Conservation (phyloP, 2,329 filamentous ascomycete species). For the Sclerotinia subarctica region DNA sequence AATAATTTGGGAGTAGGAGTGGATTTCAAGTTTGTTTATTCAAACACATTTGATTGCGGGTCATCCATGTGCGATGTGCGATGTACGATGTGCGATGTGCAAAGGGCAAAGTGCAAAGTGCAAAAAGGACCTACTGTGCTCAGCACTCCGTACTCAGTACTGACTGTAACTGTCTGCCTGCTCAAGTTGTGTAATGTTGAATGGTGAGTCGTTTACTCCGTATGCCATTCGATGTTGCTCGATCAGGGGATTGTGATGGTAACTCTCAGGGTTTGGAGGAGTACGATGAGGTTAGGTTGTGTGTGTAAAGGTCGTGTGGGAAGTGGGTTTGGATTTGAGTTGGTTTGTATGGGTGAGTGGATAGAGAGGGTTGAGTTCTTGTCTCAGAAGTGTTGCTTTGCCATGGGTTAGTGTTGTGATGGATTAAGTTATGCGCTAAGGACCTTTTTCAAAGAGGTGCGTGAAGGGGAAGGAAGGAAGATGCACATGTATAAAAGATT, state of each 20-base stretch:
- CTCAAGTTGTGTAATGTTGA: background rate
- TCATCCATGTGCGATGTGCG: background rate
- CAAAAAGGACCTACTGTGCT: background rate
- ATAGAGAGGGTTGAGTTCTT: constrained; percentile 1
- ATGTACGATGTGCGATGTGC: background rate
- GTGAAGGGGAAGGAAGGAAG: background rate
- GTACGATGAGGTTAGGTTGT: background rate
- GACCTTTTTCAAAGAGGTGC: background rate
- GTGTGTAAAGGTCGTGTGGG: background rate
- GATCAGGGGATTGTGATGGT: background rate
- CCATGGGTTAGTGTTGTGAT: background rate
- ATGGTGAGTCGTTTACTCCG: background rate
- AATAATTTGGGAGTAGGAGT: constrained; percentile 4
- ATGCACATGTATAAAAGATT: background rate
- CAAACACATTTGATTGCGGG: constrained; percentile 11
- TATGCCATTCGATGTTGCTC: background rate
- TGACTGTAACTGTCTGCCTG: background rate
- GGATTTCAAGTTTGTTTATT: constrained; percentile 6
- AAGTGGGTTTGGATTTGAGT: constrained; percentile 1
- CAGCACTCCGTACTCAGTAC: too few species aligned
- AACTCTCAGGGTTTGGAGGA: background rate
- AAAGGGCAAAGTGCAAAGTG: background rate
- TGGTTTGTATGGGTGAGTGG: constrained; percentile 8
- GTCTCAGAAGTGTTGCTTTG: constrained; percentile 17
- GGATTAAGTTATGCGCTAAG: constrained; percentile 19